Evolutionary conservation across 2,329 filamentous ascomycete species (phyloP).

Genomic region (Leptographium flavum): DNA sequence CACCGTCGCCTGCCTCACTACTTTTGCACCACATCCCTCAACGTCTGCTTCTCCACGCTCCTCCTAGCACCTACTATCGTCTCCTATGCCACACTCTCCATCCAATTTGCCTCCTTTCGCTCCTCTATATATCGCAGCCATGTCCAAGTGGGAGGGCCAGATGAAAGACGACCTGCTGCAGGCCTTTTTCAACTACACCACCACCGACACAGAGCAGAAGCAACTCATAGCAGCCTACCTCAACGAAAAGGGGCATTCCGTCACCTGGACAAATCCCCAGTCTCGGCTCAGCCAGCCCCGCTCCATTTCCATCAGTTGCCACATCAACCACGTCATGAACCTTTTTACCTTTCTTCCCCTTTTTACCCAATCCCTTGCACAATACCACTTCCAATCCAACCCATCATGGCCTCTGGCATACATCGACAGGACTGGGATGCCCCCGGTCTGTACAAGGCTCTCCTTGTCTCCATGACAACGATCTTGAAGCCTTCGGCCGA

Average conservation of each 20-base stretch:
- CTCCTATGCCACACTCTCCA: not conserved
- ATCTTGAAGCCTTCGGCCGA: constrained; percentile 18
- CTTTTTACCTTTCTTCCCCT: too few species aligned
- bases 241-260: constrained; percentile 9
- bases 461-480: constrained; percentile 27
- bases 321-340: too few species aligned
- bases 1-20: not conserved
- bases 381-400: not conserved
- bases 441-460: constrained; percentile 25
- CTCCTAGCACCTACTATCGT: not conserved
- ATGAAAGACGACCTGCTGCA: constrained; percentile 9
- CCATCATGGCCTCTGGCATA: not conserved
- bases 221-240: constrained; percentile 8
- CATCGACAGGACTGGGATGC: constrained; percentile 22
- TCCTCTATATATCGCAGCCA: not conserved
- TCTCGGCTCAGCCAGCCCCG: not conserved
- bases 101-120: not conserved
- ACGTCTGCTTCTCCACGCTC: not conserved
- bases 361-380: not conserved
- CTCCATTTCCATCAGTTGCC: too few species aligned
- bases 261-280: constrained; percentile 8
- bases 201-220: constrained; percentile 9
- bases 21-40: not conserved
- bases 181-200: constrained; percentile 7
- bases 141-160: constrained; percentile 9